Base-by-base conservation (phyloP, 371 early-diverging fungal species). In the Massospora cicadina region DNA sequence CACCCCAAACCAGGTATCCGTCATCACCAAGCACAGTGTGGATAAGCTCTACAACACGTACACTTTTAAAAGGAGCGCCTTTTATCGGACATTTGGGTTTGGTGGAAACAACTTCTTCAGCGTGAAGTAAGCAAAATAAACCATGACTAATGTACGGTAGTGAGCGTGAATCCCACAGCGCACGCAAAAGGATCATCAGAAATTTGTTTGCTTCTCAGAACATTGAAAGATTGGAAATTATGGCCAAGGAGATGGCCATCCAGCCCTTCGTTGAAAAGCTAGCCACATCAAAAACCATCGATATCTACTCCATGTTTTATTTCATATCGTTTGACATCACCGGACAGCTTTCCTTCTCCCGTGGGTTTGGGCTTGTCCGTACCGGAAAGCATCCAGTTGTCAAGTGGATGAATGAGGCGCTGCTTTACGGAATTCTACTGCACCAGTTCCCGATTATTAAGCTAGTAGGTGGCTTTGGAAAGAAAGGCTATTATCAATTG, bases 261-360 rank as follows among this genome's bases (percentile, higher is more conserved):
- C 10, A 5, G 43, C 43, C 43, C 10, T 43, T 43, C 17, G 43
- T 43, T 43, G 43, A 43, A 17, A 43, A 43, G 43, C 43, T 43
- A 43, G 17, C 43, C 5, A 10, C 43, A 10, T 43, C 43, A 67
- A 54, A 58, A 1, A 31, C 33, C 5, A 24, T 68, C 12, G 66
- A 68, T 54, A 56, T 68, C 54, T 62, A 62, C 32, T n/a, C 53
- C 1, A 27, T 63, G 7, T 2, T 68, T 21, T 66, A 68, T 33
- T 43, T 43, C 17, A 24, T 28, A 28, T 21, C 63, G 27, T 33
- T 68, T 3, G 80, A 81, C 68, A 68, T 79, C 3, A 76, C 79
- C 64, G 80, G 80, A 0, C 69, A 72, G 28, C 73, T 78, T 0
- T 77, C 75, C 10, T 79, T 81, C 67, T 77, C 80, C 0, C 65